Conservation (phyloP, 1,139 yeast species). For the Maudiozyma humilis region DNA sequence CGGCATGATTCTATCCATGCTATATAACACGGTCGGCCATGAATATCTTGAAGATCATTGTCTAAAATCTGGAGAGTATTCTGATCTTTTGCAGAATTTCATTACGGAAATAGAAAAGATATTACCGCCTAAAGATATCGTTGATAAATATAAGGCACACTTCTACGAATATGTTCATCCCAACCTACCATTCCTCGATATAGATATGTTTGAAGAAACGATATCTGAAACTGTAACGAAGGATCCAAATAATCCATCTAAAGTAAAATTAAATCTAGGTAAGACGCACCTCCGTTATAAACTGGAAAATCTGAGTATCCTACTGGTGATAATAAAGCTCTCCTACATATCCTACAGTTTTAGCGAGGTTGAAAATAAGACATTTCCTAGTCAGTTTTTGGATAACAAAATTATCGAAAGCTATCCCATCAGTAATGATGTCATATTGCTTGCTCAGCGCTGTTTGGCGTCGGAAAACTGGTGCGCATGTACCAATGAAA, state of each 20-base stretch:
- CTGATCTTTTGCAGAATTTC: conserved; percentile 21
- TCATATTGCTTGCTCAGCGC: conserved; percentile 23
- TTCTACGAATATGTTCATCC: conserved; percentile 26
- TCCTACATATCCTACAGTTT: conserved; percentile 23
- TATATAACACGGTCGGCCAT: conserved; percentile 20
- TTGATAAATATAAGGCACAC: conserved; percentile 21
- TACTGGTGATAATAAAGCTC: conserved; percentile 24
- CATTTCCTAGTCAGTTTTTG: conserved; percentile 6
- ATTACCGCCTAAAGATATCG: conserved; percentile 23
- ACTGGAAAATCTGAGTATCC: conserved; percentile 23
- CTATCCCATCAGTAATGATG: conserved; percentile 26
- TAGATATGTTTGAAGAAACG: conserved; percentile 24
- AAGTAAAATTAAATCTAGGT: conserved; percentile 22
- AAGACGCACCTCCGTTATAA: conserved; percentile 24
- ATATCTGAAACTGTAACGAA: conserved; percentile 17
- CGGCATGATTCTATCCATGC: conserved; percentile 21
- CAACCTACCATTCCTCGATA: conserved; percentile 24
- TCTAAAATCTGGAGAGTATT: conserved; percentile 20
- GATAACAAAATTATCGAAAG: conserved; percentile 16
- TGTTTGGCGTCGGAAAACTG: conserved; percentile 27
- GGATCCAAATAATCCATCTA: conserved; percentile 18
- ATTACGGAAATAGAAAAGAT: conserved; percentile 20
- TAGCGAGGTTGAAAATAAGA: conserved; percentile 13
- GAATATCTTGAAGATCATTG: conserved; percentile 26
- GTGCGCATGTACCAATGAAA: conserved; percentile 29